A percentile compares a stretch with the other conserved stretches of the same genome.
Evolutionary conservation across 2,329 filamentous ascomycete genomes (phyloP).

Genomic region (Aciculosporium take): DNA sequence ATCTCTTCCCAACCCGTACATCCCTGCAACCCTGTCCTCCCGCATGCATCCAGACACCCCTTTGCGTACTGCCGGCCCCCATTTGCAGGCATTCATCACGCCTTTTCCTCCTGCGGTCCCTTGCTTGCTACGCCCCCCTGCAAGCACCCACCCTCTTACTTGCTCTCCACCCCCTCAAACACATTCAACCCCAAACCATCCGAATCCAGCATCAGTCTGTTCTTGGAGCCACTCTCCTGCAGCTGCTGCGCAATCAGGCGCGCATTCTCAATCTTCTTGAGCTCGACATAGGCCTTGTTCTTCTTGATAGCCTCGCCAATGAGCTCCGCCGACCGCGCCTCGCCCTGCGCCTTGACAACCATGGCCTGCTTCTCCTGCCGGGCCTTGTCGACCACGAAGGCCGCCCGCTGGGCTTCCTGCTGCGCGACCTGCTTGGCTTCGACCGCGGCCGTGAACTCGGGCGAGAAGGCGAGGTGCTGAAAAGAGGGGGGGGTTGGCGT

Average conservation of each 20-base stretch:
- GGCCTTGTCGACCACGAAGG: slow-evolving; percentile 97
- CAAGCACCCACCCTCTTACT: slow-evolving; percentile 13
- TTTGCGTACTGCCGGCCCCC: too few relatives aligned
- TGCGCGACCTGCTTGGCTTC: slow-evolving; percentile 63
- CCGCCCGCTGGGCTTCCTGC: slow-evolving; percentile 92
- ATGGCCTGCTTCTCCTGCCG: slow-evolving; percentile 99
- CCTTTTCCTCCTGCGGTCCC: too few relatives aligned
- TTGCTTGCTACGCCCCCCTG: too few relatives aligned
- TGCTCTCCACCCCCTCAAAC: slow-evolving; percentile 38
- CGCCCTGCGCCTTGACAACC: slow-evolving; percentile 96
- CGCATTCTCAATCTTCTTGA: slow-evolving; percentile 97
- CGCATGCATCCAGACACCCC: too few relatives aligned
- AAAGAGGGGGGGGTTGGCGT: background rate
- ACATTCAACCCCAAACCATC: slow-evolving; percentile 89
- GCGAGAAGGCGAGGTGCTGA: slow-evolving; percentile 62
- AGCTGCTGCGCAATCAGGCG: slow-evolving; percentile 75
- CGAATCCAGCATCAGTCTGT: slow-evolving; percentile 86
- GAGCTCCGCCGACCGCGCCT: slow-evolving; percentile 91
- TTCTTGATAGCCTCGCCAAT: slow-evolving; percentile 99
- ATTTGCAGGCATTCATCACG: too few relatives aligned
- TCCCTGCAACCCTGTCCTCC: too few relatives aligned
- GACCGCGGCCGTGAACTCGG: slow-evolving; percentile 59
- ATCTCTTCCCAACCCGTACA: background rate
- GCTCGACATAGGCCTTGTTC: slow-evolving; percentile 88
- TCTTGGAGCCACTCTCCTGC: slow-evolving; percentile 73